Base-by-base conservation (phyloP, 768 basidiomycete genomes). In the Naematelia encephala region DNA sequence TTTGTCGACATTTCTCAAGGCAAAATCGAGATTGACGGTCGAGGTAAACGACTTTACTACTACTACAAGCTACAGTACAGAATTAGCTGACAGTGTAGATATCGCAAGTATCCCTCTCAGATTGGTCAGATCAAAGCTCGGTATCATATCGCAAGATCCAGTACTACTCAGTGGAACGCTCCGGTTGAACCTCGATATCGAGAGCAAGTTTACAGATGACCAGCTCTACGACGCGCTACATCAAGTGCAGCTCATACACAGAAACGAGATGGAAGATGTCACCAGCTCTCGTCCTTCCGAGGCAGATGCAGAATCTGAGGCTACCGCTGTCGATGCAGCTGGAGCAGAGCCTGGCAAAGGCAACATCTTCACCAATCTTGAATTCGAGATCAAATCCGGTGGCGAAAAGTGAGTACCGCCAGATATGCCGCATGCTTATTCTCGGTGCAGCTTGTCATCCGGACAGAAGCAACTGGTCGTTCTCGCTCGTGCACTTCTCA, bases 381-480 rank as follows among this genome's bases (percentile, higher is more conserved):
- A 74, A 25, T 60, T 47, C 26, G 70, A 66, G 58, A 68, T 74
- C 63, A 67, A 68, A 43, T 48, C 58, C 14, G 73, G 70, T 12
- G 73, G 73, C 8, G 66, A 67, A 42, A 72, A 70, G 68, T 70
- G 44, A 62, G 69, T 63, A 4, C 22, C 14, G 23, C 19, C 21
- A n/a, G n/a, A n/a, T n/a, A n/a, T n/a, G n/a, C n/a, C n/a, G n/a
- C n/a, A n/a, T n/a, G n/a, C 34, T 16, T 43, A 13, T 21, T 5
- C 52, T 8, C 29, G 11, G 21, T 52, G 11, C 44, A 76, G 70
- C 55, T 54, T 72, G 13, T 73, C 72, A 11, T 63, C 70, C 3
- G 74, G 74, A 2, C 72, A 76, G 50, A 70, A 70, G 34, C 74
- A 76, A 54, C 62, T 76, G 1, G 62, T 76, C 3, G 74, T 70